A percentile compares a stretch with the other conserved stretches of the same genome.
These are phyloP conservation scores for Rhodofomes roseus DNA, from an alignment of 1,284 basidiomycete genomes.

Conservation along the genomic window DNA sequence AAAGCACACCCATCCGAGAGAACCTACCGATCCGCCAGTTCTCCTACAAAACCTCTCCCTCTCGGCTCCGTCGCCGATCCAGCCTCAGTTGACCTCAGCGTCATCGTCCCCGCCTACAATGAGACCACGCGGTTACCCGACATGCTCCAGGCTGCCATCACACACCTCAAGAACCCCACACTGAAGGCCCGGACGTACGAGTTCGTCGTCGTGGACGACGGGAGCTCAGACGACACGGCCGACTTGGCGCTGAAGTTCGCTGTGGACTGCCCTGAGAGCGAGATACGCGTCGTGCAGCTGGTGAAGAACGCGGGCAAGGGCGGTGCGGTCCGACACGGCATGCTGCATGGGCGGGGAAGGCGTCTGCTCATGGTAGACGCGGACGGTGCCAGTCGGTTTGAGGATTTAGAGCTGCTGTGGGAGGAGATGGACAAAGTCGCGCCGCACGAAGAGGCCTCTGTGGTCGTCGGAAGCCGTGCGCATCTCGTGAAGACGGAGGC, in stretches of 20 bases:
- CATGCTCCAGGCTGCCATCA: conserved; percentile 78
- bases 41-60: conserved; percentile 44
- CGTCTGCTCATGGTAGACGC: conserved; percentile 92
- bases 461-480: conserved; percentile 85
- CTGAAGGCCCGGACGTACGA: conserved; percentile 53
- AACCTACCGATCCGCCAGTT: conserved; percentile 52
- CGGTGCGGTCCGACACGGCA: conserved; percentile 87
- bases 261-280: conserved; percentile 43
- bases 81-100: conserved; percentile 62
- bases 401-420: conserved; percentile 77
- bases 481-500: conserved; percentile 90
- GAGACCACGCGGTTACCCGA: conserved; percentile 74
- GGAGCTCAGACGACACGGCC: conserved; percentile 75
- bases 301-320: conserved; percentile 87
- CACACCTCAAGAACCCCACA: conserved; percentile 40
- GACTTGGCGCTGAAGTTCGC: conserved; percentile 65
- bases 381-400: conserved; percentile 86
- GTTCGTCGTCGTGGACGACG: conserved; percentile 88
- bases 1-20: conserved; percentile 62
- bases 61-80: conserved; percentile 53
- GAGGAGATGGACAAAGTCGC: conserved; percentile 63
- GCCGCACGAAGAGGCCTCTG: conserved; percentile 47
- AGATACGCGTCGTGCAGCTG: conserved; percentile 77
- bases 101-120: conserved; percentile 91
- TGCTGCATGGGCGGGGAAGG: conserved; percentile 75